Evolutionary conservation across 352 stramenopile genomes (phyloP).

Genomic region (Pythium graminicola): DNA sequence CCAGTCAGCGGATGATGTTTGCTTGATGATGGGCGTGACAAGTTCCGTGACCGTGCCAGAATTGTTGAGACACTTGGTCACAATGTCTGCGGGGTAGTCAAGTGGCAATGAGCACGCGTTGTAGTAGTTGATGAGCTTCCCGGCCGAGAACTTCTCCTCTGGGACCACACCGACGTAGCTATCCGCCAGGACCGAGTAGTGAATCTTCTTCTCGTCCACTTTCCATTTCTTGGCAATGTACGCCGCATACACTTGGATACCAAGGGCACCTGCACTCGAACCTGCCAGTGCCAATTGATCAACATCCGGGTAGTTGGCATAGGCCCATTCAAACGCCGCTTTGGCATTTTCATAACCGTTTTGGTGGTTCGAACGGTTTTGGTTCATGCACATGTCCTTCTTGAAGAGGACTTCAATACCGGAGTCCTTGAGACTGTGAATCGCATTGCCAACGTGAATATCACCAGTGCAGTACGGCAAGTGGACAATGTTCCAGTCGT

Average conservation of each 20-base stretch:
- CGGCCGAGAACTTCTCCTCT: background rate
- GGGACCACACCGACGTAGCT: background rate
- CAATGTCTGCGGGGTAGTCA: slow-evolving; percentile 21
- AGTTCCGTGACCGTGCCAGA: slow-evolving; percentile 37
- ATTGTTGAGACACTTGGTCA: slow-evolving; percentile 28
- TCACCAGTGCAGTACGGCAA: background rate
- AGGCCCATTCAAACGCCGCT: slow-evolving; percentile 9
- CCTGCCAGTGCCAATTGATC: slow-evolving; percentile 16
- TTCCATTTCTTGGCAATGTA: slow-evolving; percentile 44
- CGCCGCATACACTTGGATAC: slow-evolving; percentile 36
- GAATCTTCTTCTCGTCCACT: slow-evolving; percentile 2
- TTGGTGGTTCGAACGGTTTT: background rate
- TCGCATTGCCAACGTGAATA: background rate
- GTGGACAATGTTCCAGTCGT: background rate
- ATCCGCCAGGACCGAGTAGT: background rate
- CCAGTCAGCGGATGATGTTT: slow-evolving; percentile 38
- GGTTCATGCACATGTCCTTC: background rate
- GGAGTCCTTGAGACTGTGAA: background rate
- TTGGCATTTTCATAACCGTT: slow-evolving; percentile 1
- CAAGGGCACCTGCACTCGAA: slow-evolving; percentile 33
- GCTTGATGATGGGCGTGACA: slow-evolving; percentile 34
- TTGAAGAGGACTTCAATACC: background rate
- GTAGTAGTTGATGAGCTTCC: slow-evolving; percentile 49
- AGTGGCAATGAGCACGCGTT: slow-evolving; percentile 35
- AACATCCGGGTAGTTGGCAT: slow-evolving; percentile 4